Evolutionary conservation across 2,329 filamentous ascomycete genomes (phyloP).

Genomic region (Juglanconis juglandina): DNA sequence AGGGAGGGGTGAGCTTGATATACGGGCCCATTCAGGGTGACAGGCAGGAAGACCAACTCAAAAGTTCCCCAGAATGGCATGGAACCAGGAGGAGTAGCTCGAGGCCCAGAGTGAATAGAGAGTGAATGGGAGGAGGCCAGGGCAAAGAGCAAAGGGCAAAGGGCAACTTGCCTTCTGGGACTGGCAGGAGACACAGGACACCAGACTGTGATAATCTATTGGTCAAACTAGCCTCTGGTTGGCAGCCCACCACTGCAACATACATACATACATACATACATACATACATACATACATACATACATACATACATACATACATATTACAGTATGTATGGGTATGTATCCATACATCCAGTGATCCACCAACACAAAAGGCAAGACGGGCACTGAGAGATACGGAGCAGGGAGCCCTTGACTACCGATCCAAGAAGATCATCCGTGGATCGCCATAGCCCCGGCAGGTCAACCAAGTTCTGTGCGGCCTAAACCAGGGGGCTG

Average conservation of each 20-base stretch:
- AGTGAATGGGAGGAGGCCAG: neutral
- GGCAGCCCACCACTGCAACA: too few relatives aligned
- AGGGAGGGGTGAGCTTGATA: slow-evolving; percentile 11
- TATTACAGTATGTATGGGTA: too few relatives aligned
- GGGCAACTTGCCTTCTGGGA: too few relatives aligned
- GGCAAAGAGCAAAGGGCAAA: too few relatives aligned
- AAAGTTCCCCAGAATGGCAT: slow-evolving; percentile 8
- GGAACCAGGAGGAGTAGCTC: neutral
- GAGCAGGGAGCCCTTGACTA: neutral
- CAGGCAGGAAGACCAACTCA: neutral
- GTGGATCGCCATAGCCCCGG: neutral
- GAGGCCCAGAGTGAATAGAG: neutral
- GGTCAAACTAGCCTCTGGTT: too few relatives aligned
- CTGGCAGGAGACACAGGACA: too few relatives aligned
- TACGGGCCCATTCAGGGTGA: neutral
- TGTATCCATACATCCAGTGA: too few relatives aligned
- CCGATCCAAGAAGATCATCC: neutral
- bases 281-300: too few relatives aligned
- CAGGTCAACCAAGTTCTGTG: neutral
- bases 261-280: too few relatives aligned
- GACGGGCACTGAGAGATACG: neutral
- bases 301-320: too few relatives aligned
- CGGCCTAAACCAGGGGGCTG: neutral
- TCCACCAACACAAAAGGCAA: neutral
- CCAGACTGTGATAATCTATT: too few relatives aligned